A percentile compares a stretch with the other conserved stretches of the same genome.
Conservation (phyloP, 495 filamentous ascomycete species). For the Astrothelium macrocarpum region DNA sequence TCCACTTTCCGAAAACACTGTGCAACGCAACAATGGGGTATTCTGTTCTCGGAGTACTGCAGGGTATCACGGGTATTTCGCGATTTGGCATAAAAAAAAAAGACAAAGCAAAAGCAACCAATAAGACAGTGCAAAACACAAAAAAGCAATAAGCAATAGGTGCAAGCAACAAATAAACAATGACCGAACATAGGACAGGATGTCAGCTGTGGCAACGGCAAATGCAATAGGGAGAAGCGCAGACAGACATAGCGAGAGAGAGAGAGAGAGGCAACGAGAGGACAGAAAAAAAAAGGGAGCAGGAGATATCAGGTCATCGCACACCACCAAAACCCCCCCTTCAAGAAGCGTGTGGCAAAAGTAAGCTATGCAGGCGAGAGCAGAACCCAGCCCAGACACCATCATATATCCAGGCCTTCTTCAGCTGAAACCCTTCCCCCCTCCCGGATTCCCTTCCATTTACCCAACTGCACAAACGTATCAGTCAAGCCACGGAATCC, state of each 20-base stretch:
- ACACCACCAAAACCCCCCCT: too few species aligned
- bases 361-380: too few species aligned
- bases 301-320: too few species aligned
- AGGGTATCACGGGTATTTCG: slow-evolving; percentile 12
- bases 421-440: too few species aligned
- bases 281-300: too few species aligned
- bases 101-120: neutral
- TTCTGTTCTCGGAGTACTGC: slow-evolving; percentile 2
- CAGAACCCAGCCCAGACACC: too few species aligned
- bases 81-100: slow-evolving; percentile 8
- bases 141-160: neutral
- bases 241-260: neutral
- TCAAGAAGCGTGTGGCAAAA: too few species aligned
- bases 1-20: neutral
- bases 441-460: too few species aligned
- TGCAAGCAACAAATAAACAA: neutral
- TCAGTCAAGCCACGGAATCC: neutral
- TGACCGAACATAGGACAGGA: slow-evolving; percentile 1
- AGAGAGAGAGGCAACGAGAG: neutral
- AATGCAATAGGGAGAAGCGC: neutral
- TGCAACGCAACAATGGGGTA: slow-evolving; percentile 3
- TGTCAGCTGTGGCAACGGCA: neutral
- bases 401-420: too few species aligned
- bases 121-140: slow-evolving; percentile 6
- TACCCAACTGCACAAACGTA: too few species aligned